Conservation (phyloP, 805 yeast species). For the Candida yuanshanica region DNA sequence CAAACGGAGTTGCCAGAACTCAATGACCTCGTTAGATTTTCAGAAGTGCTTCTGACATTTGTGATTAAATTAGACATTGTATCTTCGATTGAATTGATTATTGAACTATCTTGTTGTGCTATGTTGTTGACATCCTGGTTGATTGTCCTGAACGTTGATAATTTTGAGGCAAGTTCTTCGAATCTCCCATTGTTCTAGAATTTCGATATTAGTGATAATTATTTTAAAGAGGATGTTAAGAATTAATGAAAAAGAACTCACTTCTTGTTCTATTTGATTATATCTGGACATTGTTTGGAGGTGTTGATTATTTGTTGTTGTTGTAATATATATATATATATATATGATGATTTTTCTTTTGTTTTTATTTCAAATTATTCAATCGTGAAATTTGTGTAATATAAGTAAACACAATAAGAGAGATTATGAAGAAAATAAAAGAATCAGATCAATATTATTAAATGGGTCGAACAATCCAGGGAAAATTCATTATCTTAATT, state of each 20-base stretch:
- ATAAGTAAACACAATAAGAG: too few species aligned
- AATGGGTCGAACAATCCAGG: too few species aligned
- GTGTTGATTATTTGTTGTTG: background rate
- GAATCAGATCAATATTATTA: too few species aligned
- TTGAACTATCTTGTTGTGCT: constrained; percentile 47
- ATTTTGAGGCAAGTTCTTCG: constrained; percentile 57
- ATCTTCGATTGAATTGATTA: constrained; percentile 38
- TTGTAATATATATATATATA: too few species aligned
- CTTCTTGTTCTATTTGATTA: constrained; percentile 25
- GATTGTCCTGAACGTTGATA: constrained; percentile 56
- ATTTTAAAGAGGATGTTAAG: background rate
- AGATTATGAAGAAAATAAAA: too few species aligned
- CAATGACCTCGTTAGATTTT: constrained; percentile 49
- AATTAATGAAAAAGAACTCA: background rate
- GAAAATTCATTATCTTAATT: too few species aligned
- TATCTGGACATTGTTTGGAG: constrained; percentile 22
- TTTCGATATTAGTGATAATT: background rate
- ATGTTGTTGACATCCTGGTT: constrained; percentile 64
- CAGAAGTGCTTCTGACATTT: constrained; percentile 46
- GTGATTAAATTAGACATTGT: constrained; percentile 45
- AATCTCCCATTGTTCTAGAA: constrained; percentile 56
- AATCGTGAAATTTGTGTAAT: too few species aligned
- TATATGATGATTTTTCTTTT: too few species aligned
- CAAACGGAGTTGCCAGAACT: constrained; percentile 53
- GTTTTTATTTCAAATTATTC: too few species aligned